Percentiles rank a stretch among this genome's conserved stretches.
Evolutionary conservation across 306 rosid species (phyloP).

Genomic region (Delonix regia): DNA sequence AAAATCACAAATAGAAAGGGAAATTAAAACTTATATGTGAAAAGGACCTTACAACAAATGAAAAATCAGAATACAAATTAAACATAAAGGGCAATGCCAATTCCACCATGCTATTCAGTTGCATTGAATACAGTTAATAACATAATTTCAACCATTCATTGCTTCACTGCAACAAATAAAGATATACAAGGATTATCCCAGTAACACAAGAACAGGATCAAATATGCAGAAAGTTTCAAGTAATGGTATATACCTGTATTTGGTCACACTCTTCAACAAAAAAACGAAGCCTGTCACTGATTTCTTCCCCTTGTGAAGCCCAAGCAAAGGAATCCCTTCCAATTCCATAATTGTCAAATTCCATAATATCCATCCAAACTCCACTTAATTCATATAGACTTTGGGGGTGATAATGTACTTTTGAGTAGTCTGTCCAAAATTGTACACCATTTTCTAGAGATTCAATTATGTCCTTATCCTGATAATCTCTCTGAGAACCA

Average conservation of each 20-base stretch:
- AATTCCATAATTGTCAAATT: slow-evolving; percentile 79
- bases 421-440: slow-evolving; percentile 93
- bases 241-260: slow-evolving; percentile 61
- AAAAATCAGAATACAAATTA: slow-evolving; percentile 2
- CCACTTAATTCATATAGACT: slow-evolving; percentile 82
- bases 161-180: slow-evolving; percentile 23
- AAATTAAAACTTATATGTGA: background rate
- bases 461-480: slow-evolving; percentile 65
- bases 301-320: slow-evolving; percentile 75
- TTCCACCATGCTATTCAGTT: background rate
- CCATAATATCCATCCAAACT: slow-evolving; percentile 57
- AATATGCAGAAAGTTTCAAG: slow-evolving; percentile 18
- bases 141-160: slow-evolving; percentile 16
- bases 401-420: slow-evolving; percentile 86
- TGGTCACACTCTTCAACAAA: slow-evolving; percentile 93
- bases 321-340: slow-evolving; percentile 75
- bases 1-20: background rate
- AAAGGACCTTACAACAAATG: background rate
- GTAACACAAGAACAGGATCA: background rate
- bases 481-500: slow-evolving; percentile 46
- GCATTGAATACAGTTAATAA: background rate
- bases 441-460: slow-evolving; percentile 67
- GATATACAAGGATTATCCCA: slow-evolving; percentile 13
- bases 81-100: slow-evolving; percentile 10
- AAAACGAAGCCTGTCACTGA: slow-evolving; percentile 80